These are phyloP conservation scores for Diaporthe humulicola DNA, from an alignment of 2,329 filamentous ascomycete species.

Conservation along the genomic window DNA sequence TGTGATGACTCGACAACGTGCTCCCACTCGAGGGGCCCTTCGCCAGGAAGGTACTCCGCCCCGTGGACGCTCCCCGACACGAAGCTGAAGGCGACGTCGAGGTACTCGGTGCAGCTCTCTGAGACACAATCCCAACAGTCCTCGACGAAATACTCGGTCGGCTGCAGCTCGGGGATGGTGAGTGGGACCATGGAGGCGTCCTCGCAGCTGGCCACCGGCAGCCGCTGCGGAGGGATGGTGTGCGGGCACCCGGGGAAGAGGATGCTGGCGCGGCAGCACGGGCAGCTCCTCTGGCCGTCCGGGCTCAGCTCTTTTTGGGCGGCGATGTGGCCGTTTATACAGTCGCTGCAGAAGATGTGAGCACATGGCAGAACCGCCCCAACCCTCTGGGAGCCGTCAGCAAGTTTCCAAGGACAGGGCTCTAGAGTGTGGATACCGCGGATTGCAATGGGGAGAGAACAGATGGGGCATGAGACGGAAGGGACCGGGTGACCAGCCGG, in stretches of 20 bases:
- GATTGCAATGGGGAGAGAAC: neutral
- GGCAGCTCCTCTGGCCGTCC: neutral
- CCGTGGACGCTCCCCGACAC: neutral
- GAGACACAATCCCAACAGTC: neutral
- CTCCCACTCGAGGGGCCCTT: neutral
- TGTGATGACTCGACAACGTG: neutral
- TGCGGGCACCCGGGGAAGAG: neutral
- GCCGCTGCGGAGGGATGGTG: neutral
- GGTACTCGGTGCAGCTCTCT: neutral
- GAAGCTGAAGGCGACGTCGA: neutral
- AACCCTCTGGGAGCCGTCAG: neutral
- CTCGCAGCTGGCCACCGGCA: neutral
- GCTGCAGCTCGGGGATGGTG: neutral
- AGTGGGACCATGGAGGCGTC: neutral
- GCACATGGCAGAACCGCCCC: neutral
- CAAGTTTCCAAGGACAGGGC: neutral
- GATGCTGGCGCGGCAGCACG: neutral
- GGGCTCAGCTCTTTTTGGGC: neutral
- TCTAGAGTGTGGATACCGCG: constrained; percentile 1
- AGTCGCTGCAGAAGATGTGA: neutral
- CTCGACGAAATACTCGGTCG: neutral
- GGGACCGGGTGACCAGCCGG: neutral
- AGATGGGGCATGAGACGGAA: neutral
- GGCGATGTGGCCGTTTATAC: neutral
- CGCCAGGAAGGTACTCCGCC: neutral